Base-by-base conservation (phyloP, 1,284 basidiomycete genomes). In the Cutaneotrichosporon mucoides region DNA sequence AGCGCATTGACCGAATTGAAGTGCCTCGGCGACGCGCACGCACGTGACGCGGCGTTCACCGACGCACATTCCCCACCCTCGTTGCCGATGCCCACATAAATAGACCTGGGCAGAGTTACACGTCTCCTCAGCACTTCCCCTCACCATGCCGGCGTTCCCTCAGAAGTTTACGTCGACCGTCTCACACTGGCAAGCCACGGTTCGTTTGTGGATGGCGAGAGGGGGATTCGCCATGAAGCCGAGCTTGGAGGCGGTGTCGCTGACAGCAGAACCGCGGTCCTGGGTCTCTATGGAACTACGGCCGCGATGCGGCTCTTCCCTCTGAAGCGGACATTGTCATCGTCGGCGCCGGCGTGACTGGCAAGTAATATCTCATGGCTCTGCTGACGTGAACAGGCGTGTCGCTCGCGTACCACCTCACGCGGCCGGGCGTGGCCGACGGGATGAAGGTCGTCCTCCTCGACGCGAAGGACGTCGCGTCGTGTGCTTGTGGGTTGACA, bases 381-480 rank as follows among this genome's bases (percentile, higher is more conserved):
- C 24, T 24, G 24, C 24, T 24, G 24, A 24, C 24, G 24, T 24
- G 24, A 16, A 9, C 37, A 51, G 49, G 53, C 15, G 44, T 54
- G 3, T 54, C 53, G n/a, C 35, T 54, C 5, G 34, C 44, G 9
- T 54, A 54, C 48, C 66, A 66, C 16, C 65, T 76, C 38, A 71
- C 69, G 2, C 59, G 67, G 13, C 47, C 60, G 4, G 66, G 65
- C 4, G 66, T 56, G 2, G 54, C 54, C 1, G 56, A 60, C 11
- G 66, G 64, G 13, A 66, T 67, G 55, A 59, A 45, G 33, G 58
- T 75, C 9, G 65, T 72, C 2, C 51, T 69, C 1, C 56, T 76
- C 2, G 73, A 76, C 35, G 73, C 70, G 11, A 73, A 73, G 56
- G 73, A 76, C 54, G 64, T 72, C 4, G 72, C 65, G 1, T 71